phyloP scores from a whole-genome alignment of 495 filamentous ascomycete species.

The Evernia prunastri region DNA sequence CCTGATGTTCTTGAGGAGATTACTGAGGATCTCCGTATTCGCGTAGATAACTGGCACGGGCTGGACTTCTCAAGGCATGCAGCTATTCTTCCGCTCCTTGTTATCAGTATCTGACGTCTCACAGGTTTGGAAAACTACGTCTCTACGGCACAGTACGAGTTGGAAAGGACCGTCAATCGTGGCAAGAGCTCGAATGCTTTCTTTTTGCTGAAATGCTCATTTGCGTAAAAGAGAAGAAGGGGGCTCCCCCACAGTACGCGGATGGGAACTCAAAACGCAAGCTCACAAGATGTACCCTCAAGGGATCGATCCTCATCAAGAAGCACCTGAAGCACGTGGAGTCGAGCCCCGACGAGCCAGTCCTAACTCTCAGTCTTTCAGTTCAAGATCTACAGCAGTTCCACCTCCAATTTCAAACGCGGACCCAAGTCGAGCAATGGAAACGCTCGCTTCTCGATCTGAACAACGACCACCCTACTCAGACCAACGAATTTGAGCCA shows the following conservation, averaged over 20 bases:
- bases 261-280: slow-evolving; percentile 54
- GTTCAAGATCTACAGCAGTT: slow-evolving; percentile 95
- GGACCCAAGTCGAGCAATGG: slow-evolving; percentile 84
- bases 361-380: slow-evolving; percentile 85
- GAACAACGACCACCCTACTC: slow-evolving; percentile 51
- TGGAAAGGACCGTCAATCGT: slow-evolving; percentile 92
- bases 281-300: slow-evolving; percentile 74
- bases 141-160: slow-evolving; percentile 88
- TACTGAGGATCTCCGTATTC: slow-evolving; percentile 74
- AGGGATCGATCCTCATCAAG: slow-evolving; percentile 97
- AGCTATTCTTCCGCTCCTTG: background rate
- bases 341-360: slow-evolving; percentile 62
- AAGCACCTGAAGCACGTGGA: slow-evolving; percentile 95
- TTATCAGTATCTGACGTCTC: slow-evolving; percentile 18
- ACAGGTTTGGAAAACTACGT: slow-evolving; percentile 86
- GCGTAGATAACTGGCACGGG: slow-evolving; percentile 98
- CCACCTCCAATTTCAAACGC: slow-evolving; percentile 83
- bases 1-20: slow-evolving; percentile 71
- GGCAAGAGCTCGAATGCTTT: slow-evolving; percentile 98
- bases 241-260: slow-evolving; percentile 48
- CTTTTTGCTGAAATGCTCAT: slow-evolving; percentile 99
- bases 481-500: slow-evolving; percentile 66
- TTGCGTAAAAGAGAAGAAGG: slow-evolving; percentile 95
- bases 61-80: slow-evolving; percentile 83
- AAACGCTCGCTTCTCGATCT: slow-evolving; percentile 80